Evolutionary conservation across 2,329 filamentous ascomycete genomes (phyloP).

Genomic region (Dactylellina haptotyla): DNA sequence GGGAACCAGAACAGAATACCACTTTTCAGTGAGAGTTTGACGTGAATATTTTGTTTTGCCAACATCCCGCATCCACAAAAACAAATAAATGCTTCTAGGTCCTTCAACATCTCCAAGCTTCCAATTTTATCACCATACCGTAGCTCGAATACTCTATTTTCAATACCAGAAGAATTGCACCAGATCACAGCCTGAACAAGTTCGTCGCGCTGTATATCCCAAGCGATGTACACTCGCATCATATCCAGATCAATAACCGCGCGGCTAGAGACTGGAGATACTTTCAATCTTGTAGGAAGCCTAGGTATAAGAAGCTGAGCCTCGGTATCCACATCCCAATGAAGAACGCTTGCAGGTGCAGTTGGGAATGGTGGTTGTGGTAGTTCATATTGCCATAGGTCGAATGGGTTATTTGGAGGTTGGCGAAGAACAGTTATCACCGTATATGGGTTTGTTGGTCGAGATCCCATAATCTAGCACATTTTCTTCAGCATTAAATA

Average conservation of each 20-base stretch:
- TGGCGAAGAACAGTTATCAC: constrained; percentile 41
- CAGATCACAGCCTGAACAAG: constrained; percentile 32
- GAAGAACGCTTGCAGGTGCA: constrained; percentile 22
- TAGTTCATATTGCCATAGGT: constrained; percentile 25
- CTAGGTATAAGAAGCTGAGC: constrained; percentile 26
- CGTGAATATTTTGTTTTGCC: constrained; percentile 20
- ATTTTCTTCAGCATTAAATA: background rate
- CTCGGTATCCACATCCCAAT: constrained; percentile 40
- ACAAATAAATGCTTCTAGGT: constrained; percentile 25
- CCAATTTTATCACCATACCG: constrained; percentile 23
- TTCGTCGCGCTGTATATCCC: constrained; percentile 44
- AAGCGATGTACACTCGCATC: constrained; percentile 26
- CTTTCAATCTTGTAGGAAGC: background rate
- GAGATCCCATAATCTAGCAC: constrained; percentile 36
- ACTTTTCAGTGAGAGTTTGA: constrained; percentile 38
- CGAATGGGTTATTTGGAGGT: constrained; percentile 24
- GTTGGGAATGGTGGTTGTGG: constrained; percentile 33
- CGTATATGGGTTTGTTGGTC: constrained; percentile 33
- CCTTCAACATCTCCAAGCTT: constrained; percentile 16
- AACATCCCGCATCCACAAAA: constrained; percentile 38
- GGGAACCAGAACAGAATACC: constrained; percentile 48
- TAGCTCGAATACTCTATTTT: constrained; percentile 40
- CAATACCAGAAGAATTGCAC: constrained; percentile 20
- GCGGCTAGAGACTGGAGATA: background rate
- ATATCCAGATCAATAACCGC: constrained; percentile 24